phyloP scores from a whole-genome alignment of 1,139 yeast species.

The Yamadazyma aaseri region DNA sequence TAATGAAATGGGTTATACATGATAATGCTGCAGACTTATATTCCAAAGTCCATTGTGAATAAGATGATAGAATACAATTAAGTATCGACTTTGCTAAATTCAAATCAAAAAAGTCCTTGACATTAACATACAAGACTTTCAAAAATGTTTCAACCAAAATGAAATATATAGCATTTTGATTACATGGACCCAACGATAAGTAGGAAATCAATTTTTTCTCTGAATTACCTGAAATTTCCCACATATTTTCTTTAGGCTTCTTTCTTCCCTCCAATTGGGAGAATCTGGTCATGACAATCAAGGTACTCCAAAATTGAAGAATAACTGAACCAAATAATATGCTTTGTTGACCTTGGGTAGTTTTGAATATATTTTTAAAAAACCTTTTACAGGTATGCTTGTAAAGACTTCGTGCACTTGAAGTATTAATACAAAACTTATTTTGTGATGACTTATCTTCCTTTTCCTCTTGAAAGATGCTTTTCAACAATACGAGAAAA shows the following conservation, averaged over 20 bases:
- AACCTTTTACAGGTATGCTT: constrained; percentile 50
- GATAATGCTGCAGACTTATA: constrained; percentile 22
- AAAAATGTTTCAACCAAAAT: constrained; percentile 23
- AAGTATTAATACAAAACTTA: constrained; percentile 10
- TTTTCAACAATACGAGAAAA: constrained; percentile 44
- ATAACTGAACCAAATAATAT: constrained; percentile 45
- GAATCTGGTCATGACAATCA: constrained; percentile 40
- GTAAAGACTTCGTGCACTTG: constrained; percentile 28
- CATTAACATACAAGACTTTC: constrained; percentile 13
- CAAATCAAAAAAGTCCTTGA: not conserved
- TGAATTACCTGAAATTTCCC: constrained; percentile 50
- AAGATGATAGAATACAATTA: not conserved
- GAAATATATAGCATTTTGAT: constrained; percentile 52
- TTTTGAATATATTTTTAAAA: constrained; percentile 44
- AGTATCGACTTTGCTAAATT: not conserved
- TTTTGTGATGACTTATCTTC: constrained; percentile 11
- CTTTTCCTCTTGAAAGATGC: constrained; percentile 19
- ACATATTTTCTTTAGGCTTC: constrained; percentile 43
- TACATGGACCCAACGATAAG: constrained; percentile 51
- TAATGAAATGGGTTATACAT: constrained; percentile 17
- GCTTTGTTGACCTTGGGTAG: constrained; percentile 44
- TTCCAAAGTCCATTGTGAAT: constrained; percentile 9
- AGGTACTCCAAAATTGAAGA: constrained; percentile 48
- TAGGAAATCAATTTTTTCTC: constrained; percentile 41
- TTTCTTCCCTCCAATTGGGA: constrained; percentile 21